Base-by-base conservation (phyloP, 306 rosid species). In the Pterocarpus santalinus region DNA sequence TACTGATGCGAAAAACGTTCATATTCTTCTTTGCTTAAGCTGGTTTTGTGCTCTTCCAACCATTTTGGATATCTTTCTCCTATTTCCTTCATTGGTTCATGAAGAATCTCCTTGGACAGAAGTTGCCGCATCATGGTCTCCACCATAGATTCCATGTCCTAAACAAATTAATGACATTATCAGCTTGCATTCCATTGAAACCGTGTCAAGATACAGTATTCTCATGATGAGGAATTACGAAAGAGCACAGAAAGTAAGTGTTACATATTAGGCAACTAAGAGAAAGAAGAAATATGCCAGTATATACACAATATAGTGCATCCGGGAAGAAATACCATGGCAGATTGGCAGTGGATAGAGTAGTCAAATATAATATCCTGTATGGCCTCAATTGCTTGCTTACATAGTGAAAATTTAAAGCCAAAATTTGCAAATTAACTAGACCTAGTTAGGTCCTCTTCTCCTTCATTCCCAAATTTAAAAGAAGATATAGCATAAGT, bases 91-190 rank as follows among this genome's bases (percentile, higher is more conserved):
- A 95, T 93, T 47, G 99, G 99, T 82, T 95, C 98, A 22, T 90
- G 93, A 77, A 95, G 98, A 83, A 93, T 93, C 73, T 95, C 99
- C 94, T 95, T 95, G 30, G 99, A 93, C 65, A 93, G 87, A 74
- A 94, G 97, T 78, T 92, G 97, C 64, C 92, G 98, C 98, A 94
- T 94, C 98, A 94, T 94, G 78, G 91, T 90, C 94, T 92, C 98
- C 79, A 94, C 93, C 51, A 94, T 79, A 77, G 97, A 91, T 77
- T 90, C 95, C 97, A 94, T 89, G 84, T 91, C 97, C 97, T 92
- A 83, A 3, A 30, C 13, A 78, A 70, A 81, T 75, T 38, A 55
- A 10, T 12, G 5, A 76, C 15, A 69, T 15, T 51, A 77, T 80
- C 32, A 75, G 38, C 81, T 52, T 72, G 8, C 36, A 73, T 61